Evolutionary conservation across 179 eudicot genomes (phyloP), one percentile per base, ranked within the genome.

Genomic region (Gypsophila paniculata): DNA sequence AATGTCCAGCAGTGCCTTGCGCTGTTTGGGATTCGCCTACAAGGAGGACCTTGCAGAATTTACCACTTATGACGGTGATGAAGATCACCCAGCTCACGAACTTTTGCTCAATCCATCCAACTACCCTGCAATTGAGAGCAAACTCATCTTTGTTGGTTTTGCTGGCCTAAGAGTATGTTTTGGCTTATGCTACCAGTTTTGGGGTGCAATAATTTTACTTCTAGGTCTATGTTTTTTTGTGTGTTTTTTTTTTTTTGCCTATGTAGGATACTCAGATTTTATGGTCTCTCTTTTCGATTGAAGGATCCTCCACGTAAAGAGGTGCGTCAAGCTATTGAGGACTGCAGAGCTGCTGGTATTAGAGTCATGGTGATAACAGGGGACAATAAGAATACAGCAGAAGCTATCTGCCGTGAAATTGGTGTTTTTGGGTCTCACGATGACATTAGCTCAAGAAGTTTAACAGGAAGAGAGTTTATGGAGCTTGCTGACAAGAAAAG

Each of bases 1-100:
- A 70, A 86, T 91, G 96, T 89, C 98, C 32, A 78, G 88, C 25
- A 84, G 83, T 76, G 91, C 98, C 39, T 80, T 91, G 75, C 90
- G 88, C 73, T 73, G 91, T 70, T 76, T 86, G 63, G 89, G 87
- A 68, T 86, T 83, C 74, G 86, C 89, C 18, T 85, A 77, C 82
- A 83, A 79, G 72, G 85, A 81, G 15, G 82, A 83, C 69, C 81
- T 82, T 57, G 81, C 75, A 57, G 83, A 81, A 6, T 85, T 85
- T 76, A 70, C 70, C 8, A 76, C 81, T 36, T 85, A 85, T 21
- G 60, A 85, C 73, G 89, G 89, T 60, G 84, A 81, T 74, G 84
- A 80, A 14, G 88, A 83, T 18, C 86, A 85, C 73, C 89, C 82
- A 48, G 89, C 89, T 69, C 87, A 85, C n/a, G 63, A 77, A 15